Base-by-base conservation (phyloP, 2,329 filamentous ascomycete species). In the Gyromitra esculenta region DNA sequence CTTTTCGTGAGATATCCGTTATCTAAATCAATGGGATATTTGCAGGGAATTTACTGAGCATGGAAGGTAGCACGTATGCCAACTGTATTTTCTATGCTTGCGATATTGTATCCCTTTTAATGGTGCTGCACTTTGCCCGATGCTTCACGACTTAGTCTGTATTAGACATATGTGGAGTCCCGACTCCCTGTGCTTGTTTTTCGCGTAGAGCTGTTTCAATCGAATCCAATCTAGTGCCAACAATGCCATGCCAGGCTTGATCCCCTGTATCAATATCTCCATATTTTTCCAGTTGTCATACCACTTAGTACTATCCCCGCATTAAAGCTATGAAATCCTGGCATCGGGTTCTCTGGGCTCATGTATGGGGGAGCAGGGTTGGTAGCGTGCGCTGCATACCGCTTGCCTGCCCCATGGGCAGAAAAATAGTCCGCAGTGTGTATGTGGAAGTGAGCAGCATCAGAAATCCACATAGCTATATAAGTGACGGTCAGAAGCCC, bases 381-480 rank as follows among this genome's bases (percentile, higher is more conserved):
- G 13, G 31, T 18, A 54, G 43, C 62, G 54, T 62, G 63, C 63
- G 21, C 63, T 62, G 18, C 43, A 73, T 54, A 35, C 31, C 25
- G 41, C 57, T 66, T 57, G 60, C n/a, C 54, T 48, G 11, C 57
- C 39, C 43, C 57, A 71, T 63, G 18, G 54, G 54, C 21, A 67
- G 54, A 50, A 21, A 45, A 37, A 64, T 67, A 62, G 54, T 57
- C 54, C 56, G 37, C 57, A 48, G 67, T 64, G 67, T 37, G 43
- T 59, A 59, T 60, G 50, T 54, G 67, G 62, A 54, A 76, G 54
- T 43, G 54, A 63, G 56, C 50, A 57, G 7, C 45, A 18, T 45
- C 21, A 50, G 31, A 60, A 11, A 21, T 37, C 18, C 13, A 45
- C 5, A 56, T 56, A 39, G 41, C 48, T 73, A 69, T 75, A 59